Base-by-base conservation (phyloP, 805 yeast species). In the Pichia eremophila region DNA sequence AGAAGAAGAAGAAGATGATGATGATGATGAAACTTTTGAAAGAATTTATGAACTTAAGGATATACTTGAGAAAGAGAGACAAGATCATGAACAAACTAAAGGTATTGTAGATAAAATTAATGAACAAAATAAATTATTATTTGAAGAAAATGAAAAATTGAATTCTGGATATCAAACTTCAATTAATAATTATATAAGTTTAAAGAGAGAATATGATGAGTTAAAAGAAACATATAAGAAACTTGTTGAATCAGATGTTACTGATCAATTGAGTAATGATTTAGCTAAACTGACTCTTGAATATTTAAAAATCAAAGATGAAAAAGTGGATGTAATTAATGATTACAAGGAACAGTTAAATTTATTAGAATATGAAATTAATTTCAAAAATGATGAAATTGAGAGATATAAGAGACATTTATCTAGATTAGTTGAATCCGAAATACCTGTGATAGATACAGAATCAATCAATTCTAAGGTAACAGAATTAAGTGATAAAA, bases 201-300 rank as follows among this genome's bases (percentile, higher is more conserved):
- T 45, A 63, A 69, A 52, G 62, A 47, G 43, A 41, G 57, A 50
- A 46, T 53, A 47, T 51, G 52, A 49, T 25, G 48, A 47, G 17
- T 46, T 53, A 7, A 39, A 43, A 7, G 40, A 25, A 2, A 49
- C 32, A 36, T 44, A 41, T 48, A 54, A 47, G 7, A 35, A 50
- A 14, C 19, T 46, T 8, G 18, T 46, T n/a, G 47, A 47, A 17
- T 42, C 49, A 15, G 39, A 50, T 11, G 56, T 54, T 4, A 53
- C 59, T 29, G 51, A 59, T 5, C 63, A 62, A 40, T 67, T 70
- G 14, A 64, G 67, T 25, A 52, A 61, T n/a, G 74, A 70, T 47
- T 60, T 73, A 45, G 65, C 65, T 38, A 60, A 66, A n/a, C 57
- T 71, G 5, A 57, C 70, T 0, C 46, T 66, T 6, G 60, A 63